Percentiles rank a stretch among this genome's conserved stretches.
These are phyloP conservation scores for Cercospora sojina DNA, from an alignment of 2,329 filamentous ascomycete species.

Conservation along the genomic window DNA sequence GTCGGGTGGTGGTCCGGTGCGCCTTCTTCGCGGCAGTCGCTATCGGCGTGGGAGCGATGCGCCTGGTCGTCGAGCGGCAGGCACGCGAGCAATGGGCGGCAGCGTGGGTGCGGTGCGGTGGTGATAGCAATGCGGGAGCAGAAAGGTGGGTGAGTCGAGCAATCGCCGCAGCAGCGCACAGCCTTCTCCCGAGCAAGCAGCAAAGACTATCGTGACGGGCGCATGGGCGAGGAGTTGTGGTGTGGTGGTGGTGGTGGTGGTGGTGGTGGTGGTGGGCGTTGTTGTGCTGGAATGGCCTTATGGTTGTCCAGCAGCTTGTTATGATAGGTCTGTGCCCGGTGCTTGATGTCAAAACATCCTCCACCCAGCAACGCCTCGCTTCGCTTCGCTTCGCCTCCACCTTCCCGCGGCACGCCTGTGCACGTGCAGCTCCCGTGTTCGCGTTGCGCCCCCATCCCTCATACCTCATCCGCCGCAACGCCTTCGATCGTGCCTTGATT, in stretches of 20 bases:
- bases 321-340: constrained; percentile 7
- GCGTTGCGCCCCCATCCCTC: not conserved
- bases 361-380: constrained; percentile 9
- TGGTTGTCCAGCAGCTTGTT: constrained; percentile 6
- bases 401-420: constrained; percentile 1
- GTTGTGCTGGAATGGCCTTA: not conserved
- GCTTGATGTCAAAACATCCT: constrained; percentile 4
- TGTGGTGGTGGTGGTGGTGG: not conserved
- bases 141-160: not conserved
- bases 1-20: not conserved
- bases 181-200: constrained; percentile 5
- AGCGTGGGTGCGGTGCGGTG: not conserved
- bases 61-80: not conserved
- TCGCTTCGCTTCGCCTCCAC: not conserved
- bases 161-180: not conserved
- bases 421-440: not conserved
- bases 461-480: not conserved
- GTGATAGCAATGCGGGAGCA: constrained; percentile 1
- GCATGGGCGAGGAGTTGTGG: constrained; percentile 3
- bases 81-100: not conserved
- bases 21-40: constrained; percentile 1
- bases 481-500: not conserved
- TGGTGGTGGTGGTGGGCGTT: not conserved
- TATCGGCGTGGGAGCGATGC: not conserved
- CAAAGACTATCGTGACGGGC: constrained; percentile 14